Evolutionary conservation across 129 eudicot genomes (phyloP).

Genomic region (Flaveria robusta): DNA sequence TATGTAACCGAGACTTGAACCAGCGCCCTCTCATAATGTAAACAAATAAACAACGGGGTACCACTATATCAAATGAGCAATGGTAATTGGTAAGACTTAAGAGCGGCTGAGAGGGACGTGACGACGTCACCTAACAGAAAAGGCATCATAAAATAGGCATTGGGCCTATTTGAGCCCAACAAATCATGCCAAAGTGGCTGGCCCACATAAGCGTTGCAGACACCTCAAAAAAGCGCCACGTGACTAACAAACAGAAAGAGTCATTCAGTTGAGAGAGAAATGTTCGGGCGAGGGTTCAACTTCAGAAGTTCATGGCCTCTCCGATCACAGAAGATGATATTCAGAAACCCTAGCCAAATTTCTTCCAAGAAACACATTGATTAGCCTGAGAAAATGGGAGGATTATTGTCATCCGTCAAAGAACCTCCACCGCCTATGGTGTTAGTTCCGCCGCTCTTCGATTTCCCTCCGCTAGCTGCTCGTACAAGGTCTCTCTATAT

Average conservation of each 20-base stretch:
- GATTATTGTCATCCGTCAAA: slow-evolving; percentile 39
- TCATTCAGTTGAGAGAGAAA: slow-evolving; percentile 39
- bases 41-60: too few species aligned
- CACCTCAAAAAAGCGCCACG: slow-evolving; percentile 29
- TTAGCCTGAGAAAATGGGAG: slow-evolving; percentile 56
- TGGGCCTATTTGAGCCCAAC: slow-evolving; percentile 16
- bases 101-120: too few species aligned
- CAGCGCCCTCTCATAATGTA: too few species aligned
- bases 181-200: not conserved
- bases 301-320: slow-evolving; percentile 36
- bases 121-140: too few species aligned
- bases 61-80: too few species aligned
- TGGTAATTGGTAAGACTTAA: too few species aligned
- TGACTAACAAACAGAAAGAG: slow-evolving; percentile 38
- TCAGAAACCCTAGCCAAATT: slow-evolving; percentile 15
- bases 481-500: slow-evolving; percentile 63
- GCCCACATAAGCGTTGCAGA: slow-evolving; percentile 10
- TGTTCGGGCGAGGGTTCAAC: slow-evolving; percentile 43
- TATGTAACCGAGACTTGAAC: too few species aligned
- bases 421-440: slow-evolving; percentile 90
- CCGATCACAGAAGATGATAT: not conserved
- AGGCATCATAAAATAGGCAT: not conserved
- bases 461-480: slow-evolving; percentile 95
- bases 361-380: not conserved
- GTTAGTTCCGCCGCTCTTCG: slow-evolving; percentile 95